These are phyloP conservation scores for Saksenaea vasiformis DNA, from an alignment of 371 early-diverging fungal species.

Conservation along the genomic window DNA sequence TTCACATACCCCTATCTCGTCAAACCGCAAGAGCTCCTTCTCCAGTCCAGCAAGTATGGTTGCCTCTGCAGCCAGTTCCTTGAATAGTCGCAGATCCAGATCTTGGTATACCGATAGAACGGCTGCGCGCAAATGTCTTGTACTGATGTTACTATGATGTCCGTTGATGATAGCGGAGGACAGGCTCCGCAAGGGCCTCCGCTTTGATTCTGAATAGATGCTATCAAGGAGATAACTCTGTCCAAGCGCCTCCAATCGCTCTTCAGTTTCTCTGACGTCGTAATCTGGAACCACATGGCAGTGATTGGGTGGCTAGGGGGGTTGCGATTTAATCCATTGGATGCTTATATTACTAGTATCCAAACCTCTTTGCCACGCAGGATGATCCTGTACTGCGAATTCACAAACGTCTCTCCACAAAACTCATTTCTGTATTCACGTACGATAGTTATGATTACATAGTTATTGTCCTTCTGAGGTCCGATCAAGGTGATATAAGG, in stretches of 20 bases:
- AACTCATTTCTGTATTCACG: conserved; percentile 13
- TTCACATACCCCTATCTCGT: conserved; percentile 50
- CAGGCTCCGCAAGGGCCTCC: conserved; percentile 12
- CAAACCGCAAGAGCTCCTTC: conserved; percentile 56
- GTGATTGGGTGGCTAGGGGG: not conserved
- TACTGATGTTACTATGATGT: conserved; percentile 12
- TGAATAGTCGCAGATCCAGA: conserved; percentile 29
- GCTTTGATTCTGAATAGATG: conserved; percentile 6
- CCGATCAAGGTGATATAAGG: conserved; percentile 23
- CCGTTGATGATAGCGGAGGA: conserved; percentile 3
- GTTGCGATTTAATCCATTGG: not conserved
- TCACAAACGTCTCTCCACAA: conserved; percentile 12
- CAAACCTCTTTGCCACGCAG: conserved; percentile 33
- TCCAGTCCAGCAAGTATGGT: conserved; percentile 54
- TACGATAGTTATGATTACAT: conserved; percentile 18
- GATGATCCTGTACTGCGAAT: conserved; percentile 39
- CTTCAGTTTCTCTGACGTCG: conserved; percentile 20
- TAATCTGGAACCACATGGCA: conserved; percentile 28
- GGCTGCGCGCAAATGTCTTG: conserved; percentile 27
- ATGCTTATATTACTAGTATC: conserved; percentile 4
- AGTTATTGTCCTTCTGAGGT: conserved; percentile 4
- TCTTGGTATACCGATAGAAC: conserved; percentile 28
- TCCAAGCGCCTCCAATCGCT: conserved; percentile 13
- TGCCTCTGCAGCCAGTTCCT: conserved; percentile 40
- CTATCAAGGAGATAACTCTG: conserved; percentile 16